Base-by-base conservation (phyloP, 2,329 filamentous ascomycete genomes). In the Aspergillus awamori region DNA sequence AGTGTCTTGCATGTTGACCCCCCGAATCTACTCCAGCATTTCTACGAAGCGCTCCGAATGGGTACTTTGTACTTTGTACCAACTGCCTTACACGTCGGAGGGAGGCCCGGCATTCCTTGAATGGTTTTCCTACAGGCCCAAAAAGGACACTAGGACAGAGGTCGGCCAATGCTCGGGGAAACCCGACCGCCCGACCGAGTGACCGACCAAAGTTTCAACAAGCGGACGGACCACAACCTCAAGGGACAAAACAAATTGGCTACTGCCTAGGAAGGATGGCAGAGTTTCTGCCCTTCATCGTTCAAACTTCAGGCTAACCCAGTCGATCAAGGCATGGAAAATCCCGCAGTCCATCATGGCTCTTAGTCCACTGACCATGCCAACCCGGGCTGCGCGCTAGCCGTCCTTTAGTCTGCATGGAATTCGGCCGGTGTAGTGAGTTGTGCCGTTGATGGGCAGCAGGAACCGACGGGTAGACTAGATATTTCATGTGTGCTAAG, bases 121-220 rank as follows among this genome's bases (percentile, higher is more conserved):
- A 36, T 36, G 33, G 10, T 13, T 36, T 36, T 15, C 4, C 33
- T 36, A 36, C 5, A 36, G 33, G 33, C 10, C 5, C 20, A 20
- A 13, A 36, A 36, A 36, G 36, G 33, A 26, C 8, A 8, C 38
- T 24, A 39, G 51, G 48, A 28, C 20, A 17, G 13, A 24, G 15
- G 38, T 59, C 49, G 57, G 57, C 26, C 28, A 54, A 54, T 54
- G 41, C 26, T 59, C 49, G 57, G 57, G 22, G 41, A 54, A 54
- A 33, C n/a, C 26, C 26, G 22, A 15, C 51, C 30, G n/a, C 26
- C 41, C 39, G 41, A 13, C 39, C 39, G 30, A 36, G 33, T 36
- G 33, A 43, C 53, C 53, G 26, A 22, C 26, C 39, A 17, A 47
- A 33, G 26, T 13, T 22, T 56, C 17, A 45, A 7, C 17, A 17